Percentiles rank a stretch among this genome's conserved stretches.
phyloP scores from a whole-genome alignment of 768 basidiomycete genomes.

The Ramaria rubella region DNA sequence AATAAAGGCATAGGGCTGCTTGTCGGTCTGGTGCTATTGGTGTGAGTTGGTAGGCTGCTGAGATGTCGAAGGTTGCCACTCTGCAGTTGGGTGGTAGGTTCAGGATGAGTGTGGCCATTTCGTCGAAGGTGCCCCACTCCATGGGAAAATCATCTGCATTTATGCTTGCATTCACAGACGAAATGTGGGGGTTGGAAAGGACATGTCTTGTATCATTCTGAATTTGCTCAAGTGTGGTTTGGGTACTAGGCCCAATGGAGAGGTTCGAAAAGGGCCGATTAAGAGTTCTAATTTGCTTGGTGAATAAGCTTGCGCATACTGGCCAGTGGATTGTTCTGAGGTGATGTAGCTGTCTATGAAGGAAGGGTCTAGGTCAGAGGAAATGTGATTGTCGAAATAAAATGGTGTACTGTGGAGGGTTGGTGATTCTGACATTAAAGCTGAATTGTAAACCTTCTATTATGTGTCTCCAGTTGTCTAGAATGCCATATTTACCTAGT shows the following conservation, averaged over 20 bases:
- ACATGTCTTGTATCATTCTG: slow-evolving; percentile 30
- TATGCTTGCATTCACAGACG: slow-evolving; percentile 28
- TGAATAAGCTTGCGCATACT: slow-evolving; percentile 27
- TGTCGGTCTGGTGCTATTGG: too few species aligned
- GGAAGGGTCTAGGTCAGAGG: too few species aligned
- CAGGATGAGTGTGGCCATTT: slow-evolving; percentile 21
- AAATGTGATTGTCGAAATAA: slow-evolving; percentile 31
- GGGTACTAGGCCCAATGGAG: slow-evolving; percentile 34
- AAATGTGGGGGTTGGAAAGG: slow-evolving; percentile 21
- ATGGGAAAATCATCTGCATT: slow-evolving; percentile 26
- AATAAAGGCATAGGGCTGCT: slow-evolving; percentile 24
- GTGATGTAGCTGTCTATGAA: slow-evolving; percentile 30
- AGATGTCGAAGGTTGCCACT: slow-evolving; percentile 36
- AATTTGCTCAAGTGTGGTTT: slow-evolving; percentile 26
- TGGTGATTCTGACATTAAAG: slow-evolving; percentile 30
- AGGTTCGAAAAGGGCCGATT: slow-evolving; percentile 36
- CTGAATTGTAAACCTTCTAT: slow-evolving; percentile 26
- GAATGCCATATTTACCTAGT: slow-evolving; percentile 15
- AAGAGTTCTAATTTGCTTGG: slow-evolving; percentile 19
- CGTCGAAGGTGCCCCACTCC: slow-evolving; percentile 34
- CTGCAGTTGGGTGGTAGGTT: slow-evolving; percentile 25
- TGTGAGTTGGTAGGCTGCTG: too few species aligned
- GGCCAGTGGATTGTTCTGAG: slow-evolving; percentile 24
- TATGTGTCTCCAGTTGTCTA: slow-evolving; percentile 24
- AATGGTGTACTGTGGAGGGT: slow-evolving; percentile 14